Percentiles rank a stretch among this genome's conserved stretches.
Evolutionary conservation across 2,329 filamentous ascomycete genomes (phyloP).

Genomic region (Nigrograna mackinnonii): DNA sequence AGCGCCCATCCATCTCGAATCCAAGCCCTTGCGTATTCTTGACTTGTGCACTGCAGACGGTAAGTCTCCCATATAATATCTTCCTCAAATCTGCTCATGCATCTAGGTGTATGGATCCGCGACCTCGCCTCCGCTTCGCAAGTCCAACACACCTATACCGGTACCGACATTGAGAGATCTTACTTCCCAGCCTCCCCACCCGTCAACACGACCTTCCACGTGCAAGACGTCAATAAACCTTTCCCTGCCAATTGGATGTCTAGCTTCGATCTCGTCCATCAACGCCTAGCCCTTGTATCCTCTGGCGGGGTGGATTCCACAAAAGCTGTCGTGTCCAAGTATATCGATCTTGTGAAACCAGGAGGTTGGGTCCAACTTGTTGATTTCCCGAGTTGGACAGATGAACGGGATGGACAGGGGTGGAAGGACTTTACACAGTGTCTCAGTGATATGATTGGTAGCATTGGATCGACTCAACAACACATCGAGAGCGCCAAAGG

Average conservation of each 20-base stretch:
- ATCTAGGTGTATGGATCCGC: background rate
- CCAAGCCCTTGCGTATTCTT: constrained; percentile 1
- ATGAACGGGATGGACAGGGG: background rate
- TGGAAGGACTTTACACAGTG: background rate
- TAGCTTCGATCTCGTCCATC: constrained; percentile 11
- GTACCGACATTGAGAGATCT: background rate
- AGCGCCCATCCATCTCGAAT: constrained; percentile 6
- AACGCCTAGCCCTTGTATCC: constrained; percentile 6
- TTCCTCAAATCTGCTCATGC: background rate
- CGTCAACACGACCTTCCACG: background rate
- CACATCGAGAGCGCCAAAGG: too few species aligned
- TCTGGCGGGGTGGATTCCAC: background rate
- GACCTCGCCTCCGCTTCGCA: background rate
- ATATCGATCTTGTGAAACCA: constrained; percentile 6
- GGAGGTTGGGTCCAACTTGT: constrained; percentile 13
- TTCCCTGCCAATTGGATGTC: constrained; percentile 7
- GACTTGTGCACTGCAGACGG: constrained; percentile 7
- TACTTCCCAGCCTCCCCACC: background rate
- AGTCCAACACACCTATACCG: background rate
- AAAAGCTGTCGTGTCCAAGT: background rate
- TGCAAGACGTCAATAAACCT: constrained; percentile 9
- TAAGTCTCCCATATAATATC: background rate
- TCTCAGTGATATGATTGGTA: background rate
- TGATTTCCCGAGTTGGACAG: background rate
- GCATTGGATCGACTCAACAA: background rate